Evolutionary conservation across 2,329 filamentous ascomycete species (phyloP).

Genomic region (Diplodia corticola): DNA sequence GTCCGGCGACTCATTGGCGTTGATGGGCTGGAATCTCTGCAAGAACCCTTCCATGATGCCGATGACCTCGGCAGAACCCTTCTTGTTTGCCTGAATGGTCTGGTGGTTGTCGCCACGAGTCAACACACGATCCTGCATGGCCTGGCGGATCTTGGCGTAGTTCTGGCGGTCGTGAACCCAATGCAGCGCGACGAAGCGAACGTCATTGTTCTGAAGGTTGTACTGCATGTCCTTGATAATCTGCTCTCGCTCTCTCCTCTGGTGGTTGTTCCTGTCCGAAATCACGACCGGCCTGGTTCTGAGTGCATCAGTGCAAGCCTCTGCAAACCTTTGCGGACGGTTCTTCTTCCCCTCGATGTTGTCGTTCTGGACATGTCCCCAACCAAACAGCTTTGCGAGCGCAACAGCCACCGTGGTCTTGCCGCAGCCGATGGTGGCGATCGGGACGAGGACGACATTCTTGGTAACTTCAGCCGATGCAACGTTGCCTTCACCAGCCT

Average conservation of each 20-base stretch:
- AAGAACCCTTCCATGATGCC: constrained; percentile 96
- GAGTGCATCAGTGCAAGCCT: constrained; percentile 66
- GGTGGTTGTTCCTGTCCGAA: constrained; percentile 93
- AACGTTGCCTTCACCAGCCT: constrained; percentile 51
- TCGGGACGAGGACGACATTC: constrained; percentile 81
- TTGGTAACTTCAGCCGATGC: constrained; percentile 57
- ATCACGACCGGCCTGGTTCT: constrained; percentile 70
- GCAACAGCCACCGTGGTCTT: constrained; percentile 92
- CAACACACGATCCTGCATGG: constrained; percentile 78
- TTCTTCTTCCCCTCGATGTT: constrained; percentile 78
- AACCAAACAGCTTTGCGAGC: constrained; percentile 78
- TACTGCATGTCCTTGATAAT: constrained; percentile 75
- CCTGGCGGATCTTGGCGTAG: constrained; percentile 68
- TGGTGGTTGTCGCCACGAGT: constrained; percentile 94
- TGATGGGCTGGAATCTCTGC: constrained; percentile 76
- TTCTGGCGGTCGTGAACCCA: constrained; percentile 74
- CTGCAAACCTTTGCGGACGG: constrained; percentile 76
- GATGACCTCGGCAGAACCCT: constrained; percentile 71
- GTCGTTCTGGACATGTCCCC: constrained; percentile 95
- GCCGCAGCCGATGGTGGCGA: constrained; percentile 92
- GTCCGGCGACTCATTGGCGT: constrained; percentile 69
- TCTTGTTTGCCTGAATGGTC: constrained; percentile 84
- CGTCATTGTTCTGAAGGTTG: constrained; percentile 53
- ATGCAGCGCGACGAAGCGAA: constrained; percentile 80
- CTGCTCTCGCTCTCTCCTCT: constrained; percentile 83